Conservation (phyloP, 352 stramenopile species). For the Globisporangium solare region DNA sequence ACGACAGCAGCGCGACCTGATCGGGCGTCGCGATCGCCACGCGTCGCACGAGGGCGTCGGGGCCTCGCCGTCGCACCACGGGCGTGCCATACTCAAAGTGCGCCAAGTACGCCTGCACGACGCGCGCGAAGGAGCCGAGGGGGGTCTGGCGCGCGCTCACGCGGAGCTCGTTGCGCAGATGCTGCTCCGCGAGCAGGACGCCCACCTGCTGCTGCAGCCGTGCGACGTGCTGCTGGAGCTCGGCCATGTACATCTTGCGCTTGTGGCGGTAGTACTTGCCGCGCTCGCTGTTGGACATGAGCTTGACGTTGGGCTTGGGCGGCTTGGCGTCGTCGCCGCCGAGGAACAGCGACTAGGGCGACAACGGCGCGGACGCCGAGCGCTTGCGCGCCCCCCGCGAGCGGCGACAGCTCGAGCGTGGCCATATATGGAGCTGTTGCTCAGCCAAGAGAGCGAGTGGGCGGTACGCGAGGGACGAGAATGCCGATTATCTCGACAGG, state of each 20-base stretch:
- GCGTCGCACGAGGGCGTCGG: neutral
- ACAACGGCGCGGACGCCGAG: no score
- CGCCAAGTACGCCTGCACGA: slow-evolving; percentile 47
- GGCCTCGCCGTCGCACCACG: slow-evolving; percentile 14
- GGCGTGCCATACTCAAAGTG: slow-evolving; percentile 46
- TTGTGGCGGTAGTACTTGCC: slow-evolving; percentile 59
- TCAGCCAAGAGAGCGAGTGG: no score
- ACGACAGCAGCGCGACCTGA: slow-evolving; percentile 32
- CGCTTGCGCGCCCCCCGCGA: no score
- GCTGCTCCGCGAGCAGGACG: slow-evolving; percentile 23
- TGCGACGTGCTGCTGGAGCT: slow-evolving; percentile 28
- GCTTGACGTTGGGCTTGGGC: slow-evolving; percentile 26
- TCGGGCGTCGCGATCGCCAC: slow-evolving; percentile 18
- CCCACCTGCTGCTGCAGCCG: slow-evolving; percentile 46
- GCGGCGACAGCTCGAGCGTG: no score
- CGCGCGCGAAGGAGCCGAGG: slow-evolving; percentile 19
- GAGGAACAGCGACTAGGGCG: no score
- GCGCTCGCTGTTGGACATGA: slow-evolving; percentile 62
- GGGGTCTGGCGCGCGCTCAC: slow-evolving; percentile 18
- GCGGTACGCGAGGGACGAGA: no score
- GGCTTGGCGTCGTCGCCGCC: no score
- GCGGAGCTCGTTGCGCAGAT: slow-evolving; percentile 26
- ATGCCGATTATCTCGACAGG: no score
- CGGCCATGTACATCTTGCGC: slow-evolving; percentile 40
- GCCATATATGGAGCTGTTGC: no score